Conservation (phyloP, 768 basidiomycete species). For the Rhodotorula taiwanensis region DNA sequence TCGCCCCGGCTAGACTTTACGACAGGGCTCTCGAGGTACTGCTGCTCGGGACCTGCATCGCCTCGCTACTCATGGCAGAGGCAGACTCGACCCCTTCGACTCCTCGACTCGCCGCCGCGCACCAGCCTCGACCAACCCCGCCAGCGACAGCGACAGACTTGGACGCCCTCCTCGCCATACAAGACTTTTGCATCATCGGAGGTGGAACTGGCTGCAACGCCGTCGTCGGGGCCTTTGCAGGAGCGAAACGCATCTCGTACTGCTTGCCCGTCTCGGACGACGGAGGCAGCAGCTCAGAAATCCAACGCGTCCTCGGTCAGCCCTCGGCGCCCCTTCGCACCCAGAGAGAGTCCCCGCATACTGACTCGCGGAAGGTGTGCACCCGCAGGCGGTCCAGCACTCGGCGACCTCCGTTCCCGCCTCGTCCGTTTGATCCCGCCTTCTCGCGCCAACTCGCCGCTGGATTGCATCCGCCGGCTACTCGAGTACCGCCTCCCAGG, state of each 20-base stretch:
- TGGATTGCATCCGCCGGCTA: conserved; percentile 67
- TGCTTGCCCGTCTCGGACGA: conserved; percentile 31
- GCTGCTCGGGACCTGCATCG: too few relatives aligned
- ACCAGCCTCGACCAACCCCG: too few relatives aligned
- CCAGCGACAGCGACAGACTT: too few relatives aligned
- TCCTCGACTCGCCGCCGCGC: too few relatives aligned
- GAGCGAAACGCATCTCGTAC: neutral
- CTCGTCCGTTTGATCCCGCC: conserved; percentile 31
- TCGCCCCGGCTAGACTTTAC: too few relatives aligned
- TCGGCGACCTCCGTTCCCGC: conserved; percentile 35
- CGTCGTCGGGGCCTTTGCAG: conserved; percentile 3
- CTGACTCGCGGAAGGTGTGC: neutral
- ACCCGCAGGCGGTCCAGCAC: conserved; percentile 15
- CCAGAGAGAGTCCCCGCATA: neutral
- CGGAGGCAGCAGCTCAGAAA: conserved; percentile 26
- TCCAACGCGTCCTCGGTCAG: conserved; percentile 23
- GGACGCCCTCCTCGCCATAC: neutral
- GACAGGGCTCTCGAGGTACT: too few relatives aligned
- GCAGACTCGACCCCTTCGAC: too few relatives aligned
- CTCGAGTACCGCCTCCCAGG: conserved; percentile 73
- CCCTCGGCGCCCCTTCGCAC: neutral
- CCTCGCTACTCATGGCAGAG: too few relatives aligned
- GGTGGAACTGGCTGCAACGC: conserved; percentile 32
- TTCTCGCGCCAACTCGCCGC: neutral
- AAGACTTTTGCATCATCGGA: conserved; percentile 20